Base-by-base conservation (phyloP, 2,329 filamentous ascomycete genomes). In the Coleophoma crateriformis region DNA sequence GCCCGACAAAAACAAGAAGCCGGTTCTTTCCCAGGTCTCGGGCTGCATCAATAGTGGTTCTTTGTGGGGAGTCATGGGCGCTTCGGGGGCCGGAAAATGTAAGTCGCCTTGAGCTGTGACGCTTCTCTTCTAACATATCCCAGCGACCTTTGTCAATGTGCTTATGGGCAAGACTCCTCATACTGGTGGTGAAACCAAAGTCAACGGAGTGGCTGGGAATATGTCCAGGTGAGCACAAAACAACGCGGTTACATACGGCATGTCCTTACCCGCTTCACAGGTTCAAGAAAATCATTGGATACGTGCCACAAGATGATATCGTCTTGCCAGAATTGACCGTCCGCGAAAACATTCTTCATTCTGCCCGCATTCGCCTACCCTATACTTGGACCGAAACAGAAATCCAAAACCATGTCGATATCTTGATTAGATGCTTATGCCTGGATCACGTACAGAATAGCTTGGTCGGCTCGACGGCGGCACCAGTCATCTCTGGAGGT, bases 301-400 rank as follows among this genome's bases (percentile, higher is more conserved):
- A 81, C 51, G 79, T 84, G 3, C 79, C 80, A 1, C 79, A 84
- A 56, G 77, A 83, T 53, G 81, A 83, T 59, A 72, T 83, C 22
- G 72, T 83, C 3, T 68, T 82, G 10, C 75, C 78, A 0, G 77
- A 84, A 58, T 63, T 84, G 42, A 84, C 79, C 0, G 79, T 84
- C 5, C 73, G 74, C 46, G 81, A 84, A 60, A 84, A 83, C 50
- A 81, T 84, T 39, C 65, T 81, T 4, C 78, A 83, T 53, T 81
- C 78, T 0, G 80, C 78, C 14, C 70, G 73, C 13, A 70, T 81
- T 33, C 71, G 77, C 14, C 65, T 83, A 13, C 77, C 79, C 0
- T 65, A 71, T 2, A 72, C 67, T 4, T 82, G 77, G 77, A 68
- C 63, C 3, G 70, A 75, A 35, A 56, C 54, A 12, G 74, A 78